Conservation (phyloP, 75 land plant genomes). For the Selaginella moellendorffii region DNA sequence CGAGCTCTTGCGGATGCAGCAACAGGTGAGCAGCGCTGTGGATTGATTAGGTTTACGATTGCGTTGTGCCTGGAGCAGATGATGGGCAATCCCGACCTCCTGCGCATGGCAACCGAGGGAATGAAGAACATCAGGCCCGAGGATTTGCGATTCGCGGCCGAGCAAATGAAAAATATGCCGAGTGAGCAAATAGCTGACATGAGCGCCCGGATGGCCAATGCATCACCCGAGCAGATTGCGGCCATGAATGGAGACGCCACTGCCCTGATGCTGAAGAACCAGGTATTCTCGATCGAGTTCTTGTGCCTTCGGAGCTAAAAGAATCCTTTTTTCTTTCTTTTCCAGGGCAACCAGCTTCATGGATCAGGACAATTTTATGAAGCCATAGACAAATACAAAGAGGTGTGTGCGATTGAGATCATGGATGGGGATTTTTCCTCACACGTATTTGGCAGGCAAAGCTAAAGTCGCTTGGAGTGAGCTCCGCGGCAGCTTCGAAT, state of each 20-base stretch:
- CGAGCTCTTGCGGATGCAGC: constrained; percentile 63
- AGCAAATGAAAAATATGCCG: constrained; percentile 65
- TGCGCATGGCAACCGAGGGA: constrained; percentile 72
- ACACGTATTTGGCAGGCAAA: constrained; percentile 42
- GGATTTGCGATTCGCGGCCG: constrained; percentile 60
- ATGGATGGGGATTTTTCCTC: not conserved
- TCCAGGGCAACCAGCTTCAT: constrained; percentile 82
- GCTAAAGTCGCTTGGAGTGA: constrained; percentile 36
- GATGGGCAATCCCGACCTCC: constrained; percentile 84
- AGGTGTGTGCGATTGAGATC: constrained; percentile 19
- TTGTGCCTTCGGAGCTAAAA: not conserved
- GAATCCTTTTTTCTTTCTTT: not conserved
- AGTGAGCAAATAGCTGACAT: constrained; percentile 78
- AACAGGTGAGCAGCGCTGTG: constrained; percentile 70
- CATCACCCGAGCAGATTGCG: constrained; percentile 58
- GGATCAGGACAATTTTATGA: constrained; percentile 44
- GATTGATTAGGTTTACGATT: too few species aligned
- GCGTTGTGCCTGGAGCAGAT: constrained; percentile 28
- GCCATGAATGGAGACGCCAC: constrained; percentile 64
- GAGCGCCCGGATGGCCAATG: constrained; percentile 55
- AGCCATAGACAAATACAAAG: constrained; percentile 67
- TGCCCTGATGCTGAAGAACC: constrained; percentile 54
- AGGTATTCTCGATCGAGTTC: constrained; percentile 32
- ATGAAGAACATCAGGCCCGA: constrained; percentile 78
- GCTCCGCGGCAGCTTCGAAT: constrained; percentile 24